Percentiles rank a stretch among this genome's conserved stretches.
phyloP scores from a whole-genome alignment of 225 moss, liverwort and hornwort species.

The Climacium dendroides region DNA sequence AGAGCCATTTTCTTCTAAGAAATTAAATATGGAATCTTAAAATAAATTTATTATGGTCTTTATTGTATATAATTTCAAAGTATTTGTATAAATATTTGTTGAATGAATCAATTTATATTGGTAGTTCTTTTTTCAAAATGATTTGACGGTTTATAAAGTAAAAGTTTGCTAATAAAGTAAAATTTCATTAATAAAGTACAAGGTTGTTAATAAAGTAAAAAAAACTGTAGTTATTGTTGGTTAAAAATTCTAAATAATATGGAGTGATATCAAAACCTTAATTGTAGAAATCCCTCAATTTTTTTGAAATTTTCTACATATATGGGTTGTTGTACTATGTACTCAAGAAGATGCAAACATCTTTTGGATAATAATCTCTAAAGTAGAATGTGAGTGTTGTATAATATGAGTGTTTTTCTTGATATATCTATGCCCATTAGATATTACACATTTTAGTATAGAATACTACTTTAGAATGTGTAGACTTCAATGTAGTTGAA shows the following conservation, averaged over 20 bases:
- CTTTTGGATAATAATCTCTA: too few relatives aligned
- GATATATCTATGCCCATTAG: neutral
- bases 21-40: neutral
- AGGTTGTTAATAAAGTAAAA: neutral
- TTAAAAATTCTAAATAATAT: neutral
- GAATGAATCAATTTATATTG: neutral
- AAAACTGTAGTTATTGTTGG: too few relatives aligned
- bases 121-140: neutral
- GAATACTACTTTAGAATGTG: neutral
- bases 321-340: neutral
- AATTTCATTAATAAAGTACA: neutral
- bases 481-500: neutral
- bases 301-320: neutral
- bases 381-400: too few relatives aligned
- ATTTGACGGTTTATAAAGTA: neutral
- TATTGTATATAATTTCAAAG: neutral
- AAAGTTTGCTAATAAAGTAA: neutral
- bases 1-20: too few relatives aligned
- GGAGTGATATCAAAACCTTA: neutral
- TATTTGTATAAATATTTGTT: neutral
- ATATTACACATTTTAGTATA: neutral
- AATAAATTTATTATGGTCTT: neutral
- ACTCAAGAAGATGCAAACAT: too few relatives aligned
- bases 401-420: too few relatives aligned
- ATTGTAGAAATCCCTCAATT: neutral